These are phyloP conservation scores for Pythium apleroticum DNA, from an alignment of 352 stramenopile species.

Conservation along the genomic window DNA sequence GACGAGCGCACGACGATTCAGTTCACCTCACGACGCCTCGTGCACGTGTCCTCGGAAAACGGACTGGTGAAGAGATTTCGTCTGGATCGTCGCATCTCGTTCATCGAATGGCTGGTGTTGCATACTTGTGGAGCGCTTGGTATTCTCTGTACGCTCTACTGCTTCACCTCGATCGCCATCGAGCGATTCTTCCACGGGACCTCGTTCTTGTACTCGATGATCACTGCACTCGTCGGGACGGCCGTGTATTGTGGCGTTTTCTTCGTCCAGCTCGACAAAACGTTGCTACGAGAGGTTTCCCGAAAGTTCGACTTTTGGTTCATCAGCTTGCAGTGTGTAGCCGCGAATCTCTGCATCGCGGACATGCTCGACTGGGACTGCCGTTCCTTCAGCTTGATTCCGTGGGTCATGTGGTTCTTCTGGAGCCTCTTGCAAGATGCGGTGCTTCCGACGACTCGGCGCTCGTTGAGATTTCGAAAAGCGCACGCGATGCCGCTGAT, in stretches of 20 bases:
- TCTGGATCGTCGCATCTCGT: not conserved
- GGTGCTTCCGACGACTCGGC: not conserved
- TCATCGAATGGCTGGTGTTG: not conserved
- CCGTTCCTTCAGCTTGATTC: slow-evolving; percentile 2
- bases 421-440: slow-evolving; percentile 9
- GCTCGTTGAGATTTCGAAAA: not conserved
- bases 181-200: not conserved
- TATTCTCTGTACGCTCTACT: not conserved
- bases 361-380: slow-evolving; percentile 2
- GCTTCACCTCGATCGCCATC: not conserved
- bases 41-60: not conserved
- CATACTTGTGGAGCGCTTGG: not conserved
- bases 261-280: not conserved
- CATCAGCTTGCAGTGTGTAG: slow-evolving; percentile 1
- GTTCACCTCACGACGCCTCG: not conserved
- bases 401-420: slow-evolving; percentile 3
- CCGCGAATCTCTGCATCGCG: not conserved
- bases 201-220: not conserved
- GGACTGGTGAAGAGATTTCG: not conserved
- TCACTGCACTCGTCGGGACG: not conserved
- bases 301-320: slow-evolving; percentile 13
- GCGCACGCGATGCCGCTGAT: slow-evolving; percentile 2
- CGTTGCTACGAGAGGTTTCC: not conserved
- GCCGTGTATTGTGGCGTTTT: not conserved
- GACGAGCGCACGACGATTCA: not conserved